Base-by-base conservation (phyloP, 306 rosid genomes). In the Acmispon strigosus region DNA sequence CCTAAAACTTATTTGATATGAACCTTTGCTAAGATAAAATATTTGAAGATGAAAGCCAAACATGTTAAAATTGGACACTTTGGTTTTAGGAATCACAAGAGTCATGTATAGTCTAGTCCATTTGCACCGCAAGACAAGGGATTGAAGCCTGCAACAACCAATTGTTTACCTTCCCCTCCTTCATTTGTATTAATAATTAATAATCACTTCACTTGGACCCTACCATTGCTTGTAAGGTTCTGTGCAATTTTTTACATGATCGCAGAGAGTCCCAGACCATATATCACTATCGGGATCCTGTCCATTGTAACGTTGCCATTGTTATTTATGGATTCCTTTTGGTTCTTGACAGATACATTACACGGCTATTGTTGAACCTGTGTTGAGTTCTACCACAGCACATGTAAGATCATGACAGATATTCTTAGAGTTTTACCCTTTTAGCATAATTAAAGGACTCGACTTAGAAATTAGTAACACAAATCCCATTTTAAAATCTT, bases 241-340 rank as follows among this genome's bases (percentile, higher is more conserved):
- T 18, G 12, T 56, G 68, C 8, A 13, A 74, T 4, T 74, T 64
- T 66, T 37, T 5, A 45, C 49, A 54, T 74, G 48, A 49, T 53
- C 61, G 16, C 16, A 63, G 5, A 39, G 37, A 45, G 53, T 59
- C 27, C 29, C 59, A 72, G 73, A 79, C 84, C 83, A 58, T 47
- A 58, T 47, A 85, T 85, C 83, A 56, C 18, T 53, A 78, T 49
- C 72, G 69, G 81, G 84, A 85, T 82, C 70, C 72, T 85, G 81
- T 78, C 82, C 60, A 12, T 58, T 48, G 17, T 55, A 41, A 51
- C 19, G 42, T 69, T 66, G 18, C 76, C 59, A 14, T 36, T 59
- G 8, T 76, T 67, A 68, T 37, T 75, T 47, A 55, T 75, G 49
- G 59, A 45, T 75, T 41, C 37, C 55, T 62, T 63, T 19, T 36